A percentile compares a stretch with the other conserved stretches of the same genome.
phyloP scores from a whole-genome alignment of 305 asterid genomes.

The Fraxinus ornus region DNA sequence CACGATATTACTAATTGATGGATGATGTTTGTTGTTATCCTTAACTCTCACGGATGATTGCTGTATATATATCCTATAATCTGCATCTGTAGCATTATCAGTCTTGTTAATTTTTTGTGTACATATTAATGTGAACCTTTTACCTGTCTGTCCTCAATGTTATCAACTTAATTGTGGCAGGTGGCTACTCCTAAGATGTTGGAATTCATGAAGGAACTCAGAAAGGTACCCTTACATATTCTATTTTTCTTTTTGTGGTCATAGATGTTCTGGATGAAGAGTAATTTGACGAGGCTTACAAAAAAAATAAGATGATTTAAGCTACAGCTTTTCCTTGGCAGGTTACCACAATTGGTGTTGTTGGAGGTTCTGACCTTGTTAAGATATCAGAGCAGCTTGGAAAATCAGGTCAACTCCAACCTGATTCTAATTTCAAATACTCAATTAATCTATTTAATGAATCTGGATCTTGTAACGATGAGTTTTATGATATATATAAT shows the following conservation, averaged over 20 bases:
- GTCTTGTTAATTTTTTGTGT: conserved; percentile 9
- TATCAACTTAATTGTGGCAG: conserved; percentile 36
- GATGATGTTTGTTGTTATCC: not conserved
- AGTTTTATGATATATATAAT: not conserved
- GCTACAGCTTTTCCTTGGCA: conserved; percentile 32
- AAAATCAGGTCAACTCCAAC: conserved; percentile 47
- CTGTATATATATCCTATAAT: not conserved
- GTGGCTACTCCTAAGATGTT: conserved; percentile 67
- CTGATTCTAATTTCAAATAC: conserved; percentile 5
- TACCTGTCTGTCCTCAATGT: not conserved
- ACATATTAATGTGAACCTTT: not conserved
- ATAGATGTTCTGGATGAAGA: not conserved
- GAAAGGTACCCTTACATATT: conserved; percentile 49
- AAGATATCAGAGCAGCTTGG: conserved; percentile 98
- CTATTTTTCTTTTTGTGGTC: not conserved
- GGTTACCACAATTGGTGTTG: conserved; percentile 88
- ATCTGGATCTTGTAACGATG: not conserved
- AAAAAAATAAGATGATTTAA: not conserved
- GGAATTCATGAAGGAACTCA: conserved; percentile 68
- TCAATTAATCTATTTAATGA: not conserved
- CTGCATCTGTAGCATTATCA: not conserved
- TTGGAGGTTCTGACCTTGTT: conserved; percentile 97
- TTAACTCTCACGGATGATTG: not conserved
- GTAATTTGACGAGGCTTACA: not conserved
- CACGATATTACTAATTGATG: not conserved